These are phyloP conservation scores for Sclerotinia nivalis DNA, from an alignment of 2,329 filamentous ascomycete genomes.

Conservation along the genomic window DNA sequence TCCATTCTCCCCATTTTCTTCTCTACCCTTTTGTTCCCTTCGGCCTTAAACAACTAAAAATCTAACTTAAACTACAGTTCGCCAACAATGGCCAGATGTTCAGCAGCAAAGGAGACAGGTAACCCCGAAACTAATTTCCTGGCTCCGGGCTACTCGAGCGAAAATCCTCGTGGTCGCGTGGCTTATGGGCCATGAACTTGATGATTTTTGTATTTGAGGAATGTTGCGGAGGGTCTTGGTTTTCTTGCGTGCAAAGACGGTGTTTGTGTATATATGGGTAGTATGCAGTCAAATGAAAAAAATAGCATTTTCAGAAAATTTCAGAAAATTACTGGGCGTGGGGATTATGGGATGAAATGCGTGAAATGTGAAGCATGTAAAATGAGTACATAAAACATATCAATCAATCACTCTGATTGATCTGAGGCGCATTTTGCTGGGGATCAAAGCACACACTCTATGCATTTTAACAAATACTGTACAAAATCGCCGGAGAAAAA, in stretches of 20 bases:
- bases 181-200: conserved; percentile 41
- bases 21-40: neutral
- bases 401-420: neutral
- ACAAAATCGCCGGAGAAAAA: conserved; percentile 16
- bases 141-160: conserved; percentile 60
- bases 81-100: conserved; percentile 97
- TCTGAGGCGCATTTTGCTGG: too few relatives aligned
- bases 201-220: conserved; percentile 31
- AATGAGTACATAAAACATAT: neutral
- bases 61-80: conserved; percentile 58
- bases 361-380: neutral
- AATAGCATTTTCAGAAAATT: conserved; percentile 24
- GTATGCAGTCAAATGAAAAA: conserved; percentile 36
- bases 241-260: conserved; percentile 33
- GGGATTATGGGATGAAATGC: neutral
- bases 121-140: conserved; percentile 79
- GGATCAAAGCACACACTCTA: conserved; percentile 23
- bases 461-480: conserved; percentile 28
- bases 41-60: conserved; percentile 21
- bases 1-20: too few relatives aligned
- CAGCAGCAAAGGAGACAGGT: conserved; percentile 81
- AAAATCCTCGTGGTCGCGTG: conserved; percentile 38
- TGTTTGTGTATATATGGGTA: conserved; percentile 44
- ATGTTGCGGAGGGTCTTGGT: conserved; percentile 16
- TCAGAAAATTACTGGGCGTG: neutral